Evolutionary conservation across 805 yeast genomes (phyloP).

Genomic region (Saturnispora silvae): DNA sequence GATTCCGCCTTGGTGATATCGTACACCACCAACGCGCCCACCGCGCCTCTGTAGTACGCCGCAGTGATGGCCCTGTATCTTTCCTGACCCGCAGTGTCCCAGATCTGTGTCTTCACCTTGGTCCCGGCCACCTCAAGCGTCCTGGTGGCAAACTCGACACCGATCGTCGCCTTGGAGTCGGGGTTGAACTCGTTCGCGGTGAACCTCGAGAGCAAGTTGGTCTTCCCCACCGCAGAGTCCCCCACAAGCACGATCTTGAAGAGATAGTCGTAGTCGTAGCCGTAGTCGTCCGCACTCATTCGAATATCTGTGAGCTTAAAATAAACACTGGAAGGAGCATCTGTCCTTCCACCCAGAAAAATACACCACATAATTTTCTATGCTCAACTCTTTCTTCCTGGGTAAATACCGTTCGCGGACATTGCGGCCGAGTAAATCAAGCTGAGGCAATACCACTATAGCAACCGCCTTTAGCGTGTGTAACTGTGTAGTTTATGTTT

Average conservation of each 20-base stretch:
- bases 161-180: slow-evolving; percentile 90
- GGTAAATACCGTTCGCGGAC: too few species aligned
- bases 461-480: too few species aligned
- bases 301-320: neutral
- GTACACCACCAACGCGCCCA: slow-evolving; percentile 91
- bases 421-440: too few species aligned
- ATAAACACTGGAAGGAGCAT: neutral
- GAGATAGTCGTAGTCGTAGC: slow-evolving; percentile 79
- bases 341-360: too few species aligned
- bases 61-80: slow-evolving; percentile 96
- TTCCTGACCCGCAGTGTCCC: slow-evolving; percentile 99
- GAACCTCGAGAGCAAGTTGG: slow-evolving; percentile 86
- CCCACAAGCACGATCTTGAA: slow-evolving; percentile 93
- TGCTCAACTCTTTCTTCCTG: neutral
- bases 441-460: too few species aligned
- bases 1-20: slow-evolving; percentile 87
- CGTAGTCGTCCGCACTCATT: slow-evolving; percentile 35
- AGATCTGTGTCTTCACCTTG: slow-evolving; percentile 79
- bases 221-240: slow-evolving; percentile 95
- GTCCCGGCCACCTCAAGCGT: slow-evolving; percentile 82
- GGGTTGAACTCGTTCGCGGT: slow-evolving; percentile 93
- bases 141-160: slow-evolving; percentile 96
- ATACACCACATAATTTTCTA: too few species aligned
- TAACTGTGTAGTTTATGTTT: too few species aligned
- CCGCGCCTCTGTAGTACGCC: slow-evolving; percentile 96